A percentile compares a stretch with the other conserved stretches of the same genome.
Evolutionary conservation across 345 rosid species (phyloP).

Genomic region (Diplotaxis tenuifolia): DNA sequence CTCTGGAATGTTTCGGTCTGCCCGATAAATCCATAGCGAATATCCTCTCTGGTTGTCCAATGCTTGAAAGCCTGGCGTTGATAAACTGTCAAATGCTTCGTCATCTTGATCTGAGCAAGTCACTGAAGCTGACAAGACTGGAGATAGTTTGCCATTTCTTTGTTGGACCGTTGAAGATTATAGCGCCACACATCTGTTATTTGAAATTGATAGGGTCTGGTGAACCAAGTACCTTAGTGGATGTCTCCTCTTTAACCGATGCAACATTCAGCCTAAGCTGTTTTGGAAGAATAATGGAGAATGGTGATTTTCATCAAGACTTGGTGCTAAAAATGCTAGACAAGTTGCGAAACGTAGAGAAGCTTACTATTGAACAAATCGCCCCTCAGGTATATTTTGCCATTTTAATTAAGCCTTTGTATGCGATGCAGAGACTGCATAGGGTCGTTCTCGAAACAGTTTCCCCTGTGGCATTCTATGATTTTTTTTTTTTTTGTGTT

Average conservation of each 20-base stretch:
- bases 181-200: not conserved
- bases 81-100: not conserved
- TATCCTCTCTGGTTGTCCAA: not conserved
- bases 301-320: not conserved
- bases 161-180: not conserved
- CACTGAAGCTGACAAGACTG: not conserved
- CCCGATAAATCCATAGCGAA: not conserved
- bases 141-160: not conserved
- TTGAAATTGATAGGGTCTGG: not conserved
- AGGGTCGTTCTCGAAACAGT: no score
- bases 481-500: not conserved
- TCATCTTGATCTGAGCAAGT: not conserved
- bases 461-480: no score
- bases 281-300: not conserved
- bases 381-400: not conserved
- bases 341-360: not conserved
- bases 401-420: no score
- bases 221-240: not conserved
- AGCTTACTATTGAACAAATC: not conserved
- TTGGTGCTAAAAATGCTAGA: not conserved
- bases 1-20: not conserved
- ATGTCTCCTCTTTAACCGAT: not conserved
- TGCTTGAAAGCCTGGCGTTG: not conserved
- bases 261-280: not conserved
- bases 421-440: no score